Evolutionary conservation across 495 filamentous ascomycete species (phyloP), one percentile per base, ranked within the genome.

Genomic region (Trichoderma orchidacearum): DNA sequence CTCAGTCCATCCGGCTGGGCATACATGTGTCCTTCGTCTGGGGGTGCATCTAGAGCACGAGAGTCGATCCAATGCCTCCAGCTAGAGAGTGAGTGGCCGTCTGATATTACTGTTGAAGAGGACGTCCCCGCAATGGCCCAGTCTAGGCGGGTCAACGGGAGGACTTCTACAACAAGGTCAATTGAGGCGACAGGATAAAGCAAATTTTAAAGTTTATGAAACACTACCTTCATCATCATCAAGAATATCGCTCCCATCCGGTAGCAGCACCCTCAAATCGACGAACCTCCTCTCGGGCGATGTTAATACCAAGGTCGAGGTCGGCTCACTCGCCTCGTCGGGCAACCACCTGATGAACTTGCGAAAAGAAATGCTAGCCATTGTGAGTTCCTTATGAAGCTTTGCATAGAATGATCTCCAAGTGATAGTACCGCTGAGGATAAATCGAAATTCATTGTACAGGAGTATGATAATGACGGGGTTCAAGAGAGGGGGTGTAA

Each of bases 121-220:
- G 77, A 77, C 9, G 66, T 70, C 9, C 80, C 80, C 0, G 76
- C 79, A 35, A 82, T 80, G 21, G 75, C 80, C 79, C 80, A 82
- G 60, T 74, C 71, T 0, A 74, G 60, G 0, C 59, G 53, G 2
- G 53, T 55, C 13, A 59, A 50, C 3, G 62, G 58, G 11, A 67
- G 55, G 15, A 30, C 13, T 55, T 58, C 50, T 38, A 56, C 31
- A 5, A 11, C 12, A 2, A 13, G 7, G n/a, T n/a, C n/a, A n/a
- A n/a, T n/a, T n/a, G n/a, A n/a, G n/a, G n/a, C n/a, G n/a, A n/a
- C n/a, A n/a, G n/a, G n/a, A n/a, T n/a, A n/a, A n/a, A n/a, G n/a
- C n/a, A n/a, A n/a, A n/a, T n/a, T n/a, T n/a, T n/a, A n/a, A n/a
- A n/a, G n/a, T n/a, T n/a, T n/a, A n/a, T n/a, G n/a, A 6, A 4